phyloP scores from a whole-genome alignment of 2,329 filamentous ascomycete species.

The Exophiala lecanii-corni region DNA sequence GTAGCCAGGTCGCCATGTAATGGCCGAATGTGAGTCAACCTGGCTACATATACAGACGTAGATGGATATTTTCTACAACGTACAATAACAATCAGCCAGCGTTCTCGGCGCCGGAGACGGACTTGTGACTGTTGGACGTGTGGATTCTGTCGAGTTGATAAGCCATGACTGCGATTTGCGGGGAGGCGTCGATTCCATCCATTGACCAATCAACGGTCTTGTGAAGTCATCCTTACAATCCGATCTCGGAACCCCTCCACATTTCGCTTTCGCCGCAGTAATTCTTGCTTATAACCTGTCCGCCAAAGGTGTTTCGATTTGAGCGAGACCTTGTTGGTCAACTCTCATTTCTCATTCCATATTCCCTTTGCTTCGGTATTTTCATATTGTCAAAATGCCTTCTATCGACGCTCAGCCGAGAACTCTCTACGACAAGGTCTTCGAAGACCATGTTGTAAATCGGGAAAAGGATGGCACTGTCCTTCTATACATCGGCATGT shows the following conservation, averaged over 20 bases:
- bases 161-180: not conserved
- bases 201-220: conserved; percentile 11
- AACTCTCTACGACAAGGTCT: conserved; percentile 97
- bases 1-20: no score
- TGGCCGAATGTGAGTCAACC: no score
- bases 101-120: no score
- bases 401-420: conserved; percentile 65
- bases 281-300: conserved; percentile 15
- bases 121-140: not conserved
- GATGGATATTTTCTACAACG: no score
- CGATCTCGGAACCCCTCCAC: conserved; percentile 15
- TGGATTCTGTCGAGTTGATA: not conserved
- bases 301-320: conserved; percentile 14
- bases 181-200: not conserved
- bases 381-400: conserved; percentile 60
- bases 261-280: not conserved
- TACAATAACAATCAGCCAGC: no score
- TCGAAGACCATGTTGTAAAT: conserved; percentile 89
- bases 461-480: conserved; percentile 91
- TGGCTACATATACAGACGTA: no score
- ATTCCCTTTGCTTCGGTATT: not conserved
- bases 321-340: conserved; percentile 1
- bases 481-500: conserved; percentile 84
- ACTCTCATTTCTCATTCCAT: not conserved
- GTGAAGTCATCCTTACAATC: conserved; percentile 16